Percentiles rank a stretch among this genome's conserved stretches.
These are phyloP conservation scores for Tephrocybe rancida DNA, from an alignment of 768 basidiomycete genomes.

Conservation along the genomic window DNA sequence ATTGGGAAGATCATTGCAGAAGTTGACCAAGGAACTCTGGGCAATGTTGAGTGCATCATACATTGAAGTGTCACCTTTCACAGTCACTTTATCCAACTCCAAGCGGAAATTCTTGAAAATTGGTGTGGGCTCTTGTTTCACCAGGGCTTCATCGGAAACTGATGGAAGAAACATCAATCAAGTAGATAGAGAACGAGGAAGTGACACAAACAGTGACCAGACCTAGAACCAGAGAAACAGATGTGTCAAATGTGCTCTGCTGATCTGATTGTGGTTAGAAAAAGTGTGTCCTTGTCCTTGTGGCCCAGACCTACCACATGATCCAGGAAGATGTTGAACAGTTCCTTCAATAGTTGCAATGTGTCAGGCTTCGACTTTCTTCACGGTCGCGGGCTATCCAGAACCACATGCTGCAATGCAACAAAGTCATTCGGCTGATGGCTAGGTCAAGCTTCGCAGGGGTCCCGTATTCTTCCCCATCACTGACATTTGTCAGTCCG, in stretches of 20 bases:
- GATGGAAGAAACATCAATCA: neutral
- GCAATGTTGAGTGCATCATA: slow-evolving; percentile 29
- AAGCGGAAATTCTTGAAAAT: slow-evolving; percentile 28
- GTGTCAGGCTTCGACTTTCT: slow-evolving; percentile 20
- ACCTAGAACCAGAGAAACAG: slow-evolving; percentile 26
- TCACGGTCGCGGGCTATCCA: slow-evolving; percentile 12
- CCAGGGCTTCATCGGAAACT: slow-evolving; percentile 23
- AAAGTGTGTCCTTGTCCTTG: neutral
- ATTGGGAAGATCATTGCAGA: slow-evolving; percentile 22
- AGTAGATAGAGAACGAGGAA: neutral
- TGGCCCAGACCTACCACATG: slow-evolving; percentile 21
- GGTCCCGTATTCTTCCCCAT: neutral
- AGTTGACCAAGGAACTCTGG: slow-evolving; percentile 17
- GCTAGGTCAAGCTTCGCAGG: neutral
- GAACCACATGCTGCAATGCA: slow-evolving; percentile 1
- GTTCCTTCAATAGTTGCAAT: slow-evolving; percentile 26
- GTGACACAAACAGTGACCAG: slow-evolving; percentile 26
- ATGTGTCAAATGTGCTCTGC: slow-evolving; percentile 30
- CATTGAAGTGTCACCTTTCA: slow-evolving; percentile 25
- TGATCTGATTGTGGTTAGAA: neutral
- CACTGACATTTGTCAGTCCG: slow-evolving; percentile 1
- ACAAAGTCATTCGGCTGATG: neutral
- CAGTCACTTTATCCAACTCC: slow-evolving; percentile 17
- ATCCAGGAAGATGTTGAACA: slow-evolving; percentile 30
- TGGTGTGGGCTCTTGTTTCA: slow-evolving; percentile 25